Percentiles rank a stretch among this genome's conserved stretches.
These are phyloP conservation scores for Puccinia triticina DNA, from an alignment of 1,284 basidiomycete species.

Conservation along the genomic window DNA sequence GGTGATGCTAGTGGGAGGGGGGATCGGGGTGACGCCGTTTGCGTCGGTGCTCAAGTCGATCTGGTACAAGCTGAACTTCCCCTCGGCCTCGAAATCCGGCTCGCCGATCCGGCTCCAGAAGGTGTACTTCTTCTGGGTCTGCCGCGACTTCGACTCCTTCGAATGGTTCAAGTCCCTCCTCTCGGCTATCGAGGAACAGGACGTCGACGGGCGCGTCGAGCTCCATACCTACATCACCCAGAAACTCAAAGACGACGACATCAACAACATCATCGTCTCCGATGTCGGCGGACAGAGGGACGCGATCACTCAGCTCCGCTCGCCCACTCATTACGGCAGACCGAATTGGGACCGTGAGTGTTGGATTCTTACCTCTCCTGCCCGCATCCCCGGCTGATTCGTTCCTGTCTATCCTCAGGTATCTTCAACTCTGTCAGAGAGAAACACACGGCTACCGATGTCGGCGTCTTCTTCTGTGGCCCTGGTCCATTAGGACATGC, in stretches of 20 bases:
- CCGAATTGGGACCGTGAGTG: slow-evolving; percentile 66
- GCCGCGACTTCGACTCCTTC: slow-evolving; percentile 63
- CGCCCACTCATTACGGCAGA: slow-evolving; percentile 88
- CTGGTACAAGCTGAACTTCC: slow-evolving; percentile 87
- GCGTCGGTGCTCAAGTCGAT: slow-evolving; percentile 89
- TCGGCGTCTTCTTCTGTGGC: slow-evolving; percentile 75
- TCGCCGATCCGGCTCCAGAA: slow-evolving; percentile 58
- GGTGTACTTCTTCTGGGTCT: slow-evolving; percentile 61
- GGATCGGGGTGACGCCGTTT: slow-evolving; percentile 90
- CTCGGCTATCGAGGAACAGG: slow-evolving; percentile 86
- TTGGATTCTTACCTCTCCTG: neutral
- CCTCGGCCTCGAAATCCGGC: slow-evolving; percentile 54
- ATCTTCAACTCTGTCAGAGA: slow-evolving; percentile 75
- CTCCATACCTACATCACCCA: slow-evolving; percentile 89
- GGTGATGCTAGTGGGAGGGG: slow-evolving; percentile 62
- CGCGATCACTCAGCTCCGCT: slow-evolving; percentile 77
- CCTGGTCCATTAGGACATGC: slow-evolving; percentile 71
- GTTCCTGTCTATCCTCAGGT: slow-evolving; percentile 64
- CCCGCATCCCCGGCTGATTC: no score
- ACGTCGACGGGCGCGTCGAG: slow-evolving; percentile 68
- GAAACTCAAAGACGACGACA: slow-evolving; percentile 81
- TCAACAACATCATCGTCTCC: slow-evolving; percentile 80
- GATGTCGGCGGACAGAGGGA: slow-evolving; percentile 86
- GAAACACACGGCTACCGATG: slow-evolving; percentile 79
- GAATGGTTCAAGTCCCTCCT: slow-evolving; percentile 93